Evolutionary conservation across 1,284 basidiomycete species (phyloP).

Genomic region (Puccinia horiana): DNA sequence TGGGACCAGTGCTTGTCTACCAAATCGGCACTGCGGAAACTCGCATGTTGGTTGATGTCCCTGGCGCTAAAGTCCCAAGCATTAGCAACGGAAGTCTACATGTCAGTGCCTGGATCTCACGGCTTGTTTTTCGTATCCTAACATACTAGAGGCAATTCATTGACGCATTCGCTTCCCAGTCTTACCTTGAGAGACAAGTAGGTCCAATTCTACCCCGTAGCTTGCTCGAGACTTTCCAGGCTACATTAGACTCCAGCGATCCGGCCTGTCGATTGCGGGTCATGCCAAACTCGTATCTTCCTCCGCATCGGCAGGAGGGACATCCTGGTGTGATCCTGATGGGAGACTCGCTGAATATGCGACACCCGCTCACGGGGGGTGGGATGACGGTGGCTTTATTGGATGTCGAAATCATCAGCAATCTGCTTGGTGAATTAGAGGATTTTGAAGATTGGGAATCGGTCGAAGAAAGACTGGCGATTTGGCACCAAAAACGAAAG

Average conservation of each 20-base stretch:
- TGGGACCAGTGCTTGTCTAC: conserved; percentile 83
- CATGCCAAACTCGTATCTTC: conserved; percentile 96
- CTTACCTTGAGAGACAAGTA: conserved; percentile 71
- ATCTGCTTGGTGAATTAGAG: conserved; percentile 63
- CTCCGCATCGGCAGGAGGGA: conserved; percentile 71
- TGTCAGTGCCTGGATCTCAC: conserved; percentile 50
- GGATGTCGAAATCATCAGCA: conserved; percentile 74
- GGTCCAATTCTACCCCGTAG: conserved; percentile 75
- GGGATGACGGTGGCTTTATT: conserved; percentile 92
- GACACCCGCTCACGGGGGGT: conserved; percentile 92
- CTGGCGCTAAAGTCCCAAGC: conserved; percentile 73
- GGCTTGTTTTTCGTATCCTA: conserved; percentile 50
- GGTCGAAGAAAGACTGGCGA: conserved; percentile 66
- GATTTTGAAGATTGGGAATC: conserved; percentile 67
- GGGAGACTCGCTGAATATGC: conserved; percentile 99
- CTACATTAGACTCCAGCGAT: conserved; percentile 65
- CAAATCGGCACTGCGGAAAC: conserved; percentile 76
- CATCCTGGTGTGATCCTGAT: conserved; percentile 78
- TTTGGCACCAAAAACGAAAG: conserved; percentile 85
- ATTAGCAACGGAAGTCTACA: conserved; percentile 65
- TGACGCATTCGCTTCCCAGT: conserved; percentile 59
- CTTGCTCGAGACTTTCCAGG: conserved; percentile 68
- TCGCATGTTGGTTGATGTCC: conserved; percentile 89
- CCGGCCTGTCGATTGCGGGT: conserved; percentile 70
- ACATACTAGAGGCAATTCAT: neutral